Conservation (phyloP, 805 yeast genomes). For the Candida germanica region DNA sequence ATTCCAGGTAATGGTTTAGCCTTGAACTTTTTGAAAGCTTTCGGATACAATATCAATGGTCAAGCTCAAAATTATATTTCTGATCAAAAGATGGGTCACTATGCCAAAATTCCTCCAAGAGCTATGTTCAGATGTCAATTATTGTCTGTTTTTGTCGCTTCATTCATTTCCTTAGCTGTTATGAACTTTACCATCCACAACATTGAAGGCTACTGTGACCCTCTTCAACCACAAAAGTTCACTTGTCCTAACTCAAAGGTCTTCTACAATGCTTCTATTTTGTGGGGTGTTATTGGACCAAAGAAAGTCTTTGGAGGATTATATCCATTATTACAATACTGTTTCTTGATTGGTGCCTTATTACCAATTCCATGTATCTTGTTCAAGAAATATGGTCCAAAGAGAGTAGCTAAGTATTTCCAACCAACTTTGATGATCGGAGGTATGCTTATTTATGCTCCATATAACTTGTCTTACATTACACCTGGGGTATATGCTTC, state of each 20-base stretch:
- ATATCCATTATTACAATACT: slow-evolving; percentile 31
- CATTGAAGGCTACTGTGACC: slow-evolving; percentile 35
- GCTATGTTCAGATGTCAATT: slow-evolving; percentile 45
- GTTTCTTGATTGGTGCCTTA: slow-evolving; percentile 33
- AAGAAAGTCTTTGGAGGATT: slow-evolving; percentile 30
- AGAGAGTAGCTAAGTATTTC: slow-evolving; percentile 22
- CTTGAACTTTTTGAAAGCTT: slow-evolving; percentile 51
- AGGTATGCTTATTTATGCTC: slow-evolving; percentile 29
- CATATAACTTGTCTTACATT: slow-evolving; percentile 29
- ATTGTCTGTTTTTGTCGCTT: slow-evolving; percentile 20
- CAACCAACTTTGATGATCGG: slow-evolving; percentile 35
- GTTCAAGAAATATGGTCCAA: slow-evolving; percentile 21
- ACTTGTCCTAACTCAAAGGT: slow-evolving; percentile 29
- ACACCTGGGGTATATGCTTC: slow-evolving; percentile 29
- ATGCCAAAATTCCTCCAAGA: slow-evolving; percentile 58
- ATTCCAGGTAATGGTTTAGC: slow-evolving; percentile 36
- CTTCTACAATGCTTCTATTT: slow-evolving; percentile 53
- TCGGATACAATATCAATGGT: slow-evolving; percentile 54
- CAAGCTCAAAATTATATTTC: slow-evolving; percentile 54
- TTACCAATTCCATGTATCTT: slow-evolving; percentile 21
- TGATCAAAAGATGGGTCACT: slow-evolving; percentile 63
- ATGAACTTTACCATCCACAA: slow-evolving; percentile 27
- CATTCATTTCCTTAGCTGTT: slow-evolving; percentile 26
- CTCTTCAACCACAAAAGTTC: slow-evolving; percentile 42
- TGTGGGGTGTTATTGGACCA: slow-evolving; percentile 66